Evolutionary conservation across 768 basidiomycete genomes (phyloP).

Genomic region (Aureoboletus auriporus): DNA sequence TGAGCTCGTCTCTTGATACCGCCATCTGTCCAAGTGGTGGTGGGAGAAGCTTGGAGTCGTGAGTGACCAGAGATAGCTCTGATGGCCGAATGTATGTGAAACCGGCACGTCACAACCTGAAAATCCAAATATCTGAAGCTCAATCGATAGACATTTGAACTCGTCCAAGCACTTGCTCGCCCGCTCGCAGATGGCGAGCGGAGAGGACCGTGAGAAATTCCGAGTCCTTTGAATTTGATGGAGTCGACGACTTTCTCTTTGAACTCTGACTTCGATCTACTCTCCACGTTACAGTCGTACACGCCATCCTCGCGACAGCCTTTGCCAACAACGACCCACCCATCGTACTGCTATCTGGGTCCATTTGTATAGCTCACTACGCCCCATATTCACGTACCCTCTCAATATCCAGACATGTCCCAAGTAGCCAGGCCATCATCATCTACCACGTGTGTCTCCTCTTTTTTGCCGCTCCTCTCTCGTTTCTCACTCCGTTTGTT

Average conservation of each 20-base stretch:
- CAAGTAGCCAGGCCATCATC: conserved; percentile 31
- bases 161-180: neutral
- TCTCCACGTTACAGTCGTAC: conserved; percentile 12
- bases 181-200: neutral
- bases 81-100: no score
- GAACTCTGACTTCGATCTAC: conserved; percentile 30
- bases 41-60: no score
- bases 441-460: conserved; percentile 25
- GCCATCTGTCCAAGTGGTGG: no score
- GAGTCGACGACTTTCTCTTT: conserved; percentile 18
- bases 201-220: conserved; percentile 24
- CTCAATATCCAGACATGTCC: conserved; percentile 24
- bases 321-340: conserved; percentile 11
- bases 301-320: conserved; percentile 10
- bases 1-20: conserved; percentile 24
- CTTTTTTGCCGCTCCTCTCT: neutral
- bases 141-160: no score
- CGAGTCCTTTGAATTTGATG: conserved; percentile 24
- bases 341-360: conserved; percentile 16
- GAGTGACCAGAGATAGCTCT: neutral
- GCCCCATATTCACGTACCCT: conserved; percentile 8
- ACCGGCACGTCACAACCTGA: no score
- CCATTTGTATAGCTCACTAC: conserved; percentile 16
- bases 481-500: conserved; percentile 1
- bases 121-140: no score